Conservation (phyloP, 495 filamentous ascomycete genomes). For the Penicillium riverlandense region DNA sequence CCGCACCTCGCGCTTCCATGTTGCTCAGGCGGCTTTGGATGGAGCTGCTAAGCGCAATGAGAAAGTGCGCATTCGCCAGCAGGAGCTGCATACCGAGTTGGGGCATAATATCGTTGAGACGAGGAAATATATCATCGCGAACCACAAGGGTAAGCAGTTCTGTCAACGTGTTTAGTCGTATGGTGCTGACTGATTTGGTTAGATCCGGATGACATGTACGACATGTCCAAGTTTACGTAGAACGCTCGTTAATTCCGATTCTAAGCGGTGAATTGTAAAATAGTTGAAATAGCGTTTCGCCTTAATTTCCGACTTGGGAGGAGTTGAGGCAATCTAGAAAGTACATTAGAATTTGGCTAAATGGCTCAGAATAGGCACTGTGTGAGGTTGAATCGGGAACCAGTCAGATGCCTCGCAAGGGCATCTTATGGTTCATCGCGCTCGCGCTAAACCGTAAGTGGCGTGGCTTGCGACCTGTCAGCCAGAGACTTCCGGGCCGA, state of each 20-base stretch:
- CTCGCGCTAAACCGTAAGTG: not conserved
- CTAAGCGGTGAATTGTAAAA: no score
- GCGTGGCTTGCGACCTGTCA: not conserved
- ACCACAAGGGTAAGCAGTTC: conserved; percentile 39
- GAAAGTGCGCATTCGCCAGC: conserved; percentile 40
- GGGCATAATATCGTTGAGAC: conserved; percentile 42
- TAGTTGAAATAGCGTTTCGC: no score
- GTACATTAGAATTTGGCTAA: not conserved
- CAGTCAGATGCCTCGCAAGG: no score
- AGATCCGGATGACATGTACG: conserved; percentile 54
- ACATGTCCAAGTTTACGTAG: conserved; percentile 39
- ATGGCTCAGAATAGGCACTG: no score
- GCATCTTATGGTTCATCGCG: no score
- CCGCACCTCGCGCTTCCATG: conserved; percentile 53
- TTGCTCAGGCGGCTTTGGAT: conserved; percentile 50
- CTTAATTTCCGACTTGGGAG: not conserved
- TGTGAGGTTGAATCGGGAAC: no score
- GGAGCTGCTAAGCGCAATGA: conserved; percentile 44
- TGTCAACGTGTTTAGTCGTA: not conserved
- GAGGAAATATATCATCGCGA: conserved; percentile 47
- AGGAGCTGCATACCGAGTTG: conserved; percentile 41
- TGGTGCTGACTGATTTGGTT: not conserved
- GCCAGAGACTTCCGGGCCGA: no score
- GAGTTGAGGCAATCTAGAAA: not conserved
- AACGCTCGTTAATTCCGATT: not conserved